Evolutionary conservation across 805 yeast species (phyloP), one percentile per base, ranked within the genome.

Genomic region (Candida pini): DNA sequence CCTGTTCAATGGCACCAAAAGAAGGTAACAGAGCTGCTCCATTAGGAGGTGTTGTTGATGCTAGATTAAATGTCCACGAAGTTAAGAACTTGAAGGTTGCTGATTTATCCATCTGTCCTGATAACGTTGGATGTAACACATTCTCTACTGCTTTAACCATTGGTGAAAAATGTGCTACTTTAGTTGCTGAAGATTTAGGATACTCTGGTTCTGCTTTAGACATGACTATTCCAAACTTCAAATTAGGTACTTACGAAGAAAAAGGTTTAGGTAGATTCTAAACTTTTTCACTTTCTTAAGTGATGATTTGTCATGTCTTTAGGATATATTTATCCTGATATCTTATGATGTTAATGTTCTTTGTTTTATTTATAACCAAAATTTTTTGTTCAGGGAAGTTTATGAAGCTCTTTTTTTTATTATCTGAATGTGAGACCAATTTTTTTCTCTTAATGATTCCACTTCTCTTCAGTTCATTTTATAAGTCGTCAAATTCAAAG

Each of bases 51-150:
- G 56, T 51, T 29, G 30, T 51, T 21, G 56, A 51, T 36, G 30
- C 40, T 27, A 47, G 56, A 45, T 41, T 51, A 32, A 51, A 51
- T 36, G 56, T 51, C 21, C 37, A 51, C 39, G 56, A 47, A 19
- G 54, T 51, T 32, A 36, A 49, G 48, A 41, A 47, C 40, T 41
- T 51, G 31, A 51, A 51, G 49, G 56, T 51, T 47, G 56, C 54
- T 23, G 56, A 51, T 39, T 35, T 51, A 32, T 51, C 56, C 16
- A 38, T 51, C 21, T 51, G 56, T 36, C 54, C 56, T 33, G 56
- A 51, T 43, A 51, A 51, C 31, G 56, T 51, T 38, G 56, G 56
- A 30, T 51, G 56, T 40, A 51, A 51, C 50, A 51, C 56, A 24
- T 51, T 41, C 47, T 49, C 56, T 20, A 51, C 56, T 32, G 56